These are phyloP conservation scores for Bolboschoenus planiculmis DNA, from an alignment of 176 grass and related monocot species.

Conservation along the genomic window DNA sequence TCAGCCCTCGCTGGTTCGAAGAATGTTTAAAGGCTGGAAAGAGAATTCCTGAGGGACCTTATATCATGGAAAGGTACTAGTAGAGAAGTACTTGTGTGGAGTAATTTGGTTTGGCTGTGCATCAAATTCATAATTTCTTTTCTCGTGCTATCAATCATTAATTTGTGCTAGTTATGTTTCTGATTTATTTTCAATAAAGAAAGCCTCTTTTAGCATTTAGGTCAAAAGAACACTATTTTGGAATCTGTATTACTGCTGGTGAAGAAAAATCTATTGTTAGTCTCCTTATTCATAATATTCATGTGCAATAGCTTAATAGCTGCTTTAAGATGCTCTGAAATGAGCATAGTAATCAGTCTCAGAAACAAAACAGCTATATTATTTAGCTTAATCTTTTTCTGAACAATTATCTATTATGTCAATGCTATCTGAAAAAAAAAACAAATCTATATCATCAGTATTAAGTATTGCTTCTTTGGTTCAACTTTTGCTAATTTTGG, in stretches of 20 bases:
- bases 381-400: background rate
- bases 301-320: background rate
- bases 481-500: background rate
- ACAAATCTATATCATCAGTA: background rate
- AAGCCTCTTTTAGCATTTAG: background rate
- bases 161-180: background rate
- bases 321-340: background rate
- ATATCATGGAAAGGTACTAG: conserved; percentile 56
- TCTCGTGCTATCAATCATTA: background rate
- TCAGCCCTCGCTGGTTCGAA: conserved; percentile 74
- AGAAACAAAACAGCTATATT: background rate
- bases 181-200: background rate
- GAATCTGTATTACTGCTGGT: background rate
- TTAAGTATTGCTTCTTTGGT: background rate
- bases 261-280: background rate
- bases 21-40: conserved; percentile 64
- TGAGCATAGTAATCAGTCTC: background rate
- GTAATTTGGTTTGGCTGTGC: background rate
- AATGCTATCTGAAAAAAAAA: background rate
- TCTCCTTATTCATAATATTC: background rate
- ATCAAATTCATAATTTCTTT: background rate
- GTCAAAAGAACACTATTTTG: background rate
- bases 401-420: background rate
- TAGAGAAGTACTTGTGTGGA: background rate
- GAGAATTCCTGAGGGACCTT: conserved; percentile 58